Conservation (phyloP, 768 basidiomycete genomes). For the Cyclocybe aegerita region DNA sequence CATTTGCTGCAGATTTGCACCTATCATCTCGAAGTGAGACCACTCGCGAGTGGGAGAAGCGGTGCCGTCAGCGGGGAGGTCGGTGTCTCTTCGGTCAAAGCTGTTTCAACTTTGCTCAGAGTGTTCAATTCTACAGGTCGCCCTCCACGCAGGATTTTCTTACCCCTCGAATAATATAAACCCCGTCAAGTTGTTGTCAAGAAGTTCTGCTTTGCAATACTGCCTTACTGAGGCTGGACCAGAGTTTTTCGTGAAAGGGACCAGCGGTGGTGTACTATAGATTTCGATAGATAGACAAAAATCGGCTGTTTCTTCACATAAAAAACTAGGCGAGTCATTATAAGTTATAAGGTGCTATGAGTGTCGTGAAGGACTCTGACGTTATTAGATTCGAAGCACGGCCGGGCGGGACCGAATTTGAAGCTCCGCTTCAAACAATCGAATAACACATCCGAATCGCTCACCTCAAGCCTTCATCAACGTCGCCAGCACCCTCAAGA, state of each 20-base stretch:
- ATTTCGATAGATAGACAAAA: too few relatives aligned
- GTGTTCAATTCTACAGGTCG: not conserved
- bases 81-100: slow-evolving; percentile 9
- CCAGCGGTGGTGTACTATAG: slow-evolving; percentile 60
- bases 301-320: too few relatives aligned
- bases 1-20: slow-evolving; percentile 60
- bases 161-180: slow-evolving; percentile 49
- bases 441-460: not conserved
- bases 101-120: not conserved
- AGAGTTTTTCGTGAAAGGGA: slow-evolving; percentile 74
- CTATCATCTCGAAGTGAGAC: slow-evolving; percentile 71
- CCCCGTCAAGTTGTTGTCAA: slow-evolving; percentile 42
- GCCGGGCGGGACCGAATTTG: slow-evolving; percentile 9
- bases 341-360: too few relatives aligned
- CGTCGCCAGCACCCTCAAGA: slow-evolving; percentile 38
- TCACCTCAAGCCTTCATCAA: slow-evolving; percentile 1
- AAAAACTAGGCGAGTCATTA: too few relatives aligned
- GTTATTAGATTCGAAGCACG: too few relatives aligned
- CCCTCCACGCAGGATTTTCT: slow-evolving; percentile 49
- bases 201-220: slow-evolving; percentile 67
- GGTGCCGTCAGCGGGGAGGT: slow-evolving; percentile 81
- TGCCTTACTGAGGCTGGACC: slow-evolving; percentile 64
- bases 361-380: too few relatives aligned
- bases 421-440: slow-evolving; percentile 14
- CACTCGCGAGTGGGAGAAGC: slow-evolving; percentile 73